Evolutionary conservation across 768 basidiomycete genomes (phyloP).

Genomic region (Rhodotorula kratochvilovae): DNA sequence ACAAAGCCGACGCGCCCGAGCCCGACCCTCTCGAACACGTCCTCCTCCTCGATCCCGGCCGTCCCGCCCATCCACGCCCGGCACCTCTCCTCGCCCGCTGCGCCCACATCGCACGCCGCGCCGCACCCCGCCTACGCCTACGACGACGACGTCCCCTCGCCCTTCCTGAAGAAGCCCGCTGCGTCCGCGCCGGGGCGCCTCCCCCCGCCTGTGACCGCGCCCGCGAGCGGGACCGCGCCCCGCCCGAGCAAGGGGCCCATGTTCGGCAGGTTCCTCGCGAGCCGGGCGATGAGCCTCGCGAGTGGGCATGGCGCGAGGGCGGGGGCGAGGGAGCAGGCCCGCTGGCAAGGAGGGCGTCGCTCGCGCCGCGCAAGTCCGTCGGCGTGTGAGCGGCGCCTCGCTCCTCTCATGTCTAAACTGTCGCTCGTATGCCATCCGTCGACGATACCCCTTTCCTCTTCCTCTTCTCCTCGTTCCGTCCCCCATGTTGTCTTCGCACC

Average conservation of each 20-base stretch:
- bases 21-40: neutral
- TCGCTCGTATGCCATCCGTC: neutral
- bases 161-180: slow-evolving; percentile 33
- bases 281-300: slow-evolving; percentile 16
- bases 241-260: slow-evolving; percentile 23
- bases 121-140: neutral
- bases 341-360: neutral
- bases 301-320: neutral
- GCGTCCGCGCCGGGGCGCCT: neutral
- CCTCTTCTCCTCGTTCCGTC: neutral
- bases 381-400: slow-evolving; percentile 1
- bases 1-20: neutral
- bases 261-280: slow-evolving; percentile 18
- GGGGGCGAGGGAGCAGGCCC: neutral
- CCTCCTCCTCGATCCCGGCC: neutral
- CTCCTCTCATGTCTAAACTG: neutral
- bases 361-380: slow-evolving; percentile 22
- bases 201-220: neutral
- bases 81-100: neutral
- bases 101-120: neutral
- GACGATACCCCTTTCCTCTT: neutral
- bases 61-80: slow-evolving; percentile 1
- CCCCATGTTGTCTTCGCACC: neutral
- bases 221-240: neutral
- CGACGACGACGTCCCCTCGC: slow-evolving; percentile 35